Evolutionary conservation across 2,329 filamentous ascomycete genomes (phyloP).

Genomic region (Tolypocladium paradoxum): DNA sequence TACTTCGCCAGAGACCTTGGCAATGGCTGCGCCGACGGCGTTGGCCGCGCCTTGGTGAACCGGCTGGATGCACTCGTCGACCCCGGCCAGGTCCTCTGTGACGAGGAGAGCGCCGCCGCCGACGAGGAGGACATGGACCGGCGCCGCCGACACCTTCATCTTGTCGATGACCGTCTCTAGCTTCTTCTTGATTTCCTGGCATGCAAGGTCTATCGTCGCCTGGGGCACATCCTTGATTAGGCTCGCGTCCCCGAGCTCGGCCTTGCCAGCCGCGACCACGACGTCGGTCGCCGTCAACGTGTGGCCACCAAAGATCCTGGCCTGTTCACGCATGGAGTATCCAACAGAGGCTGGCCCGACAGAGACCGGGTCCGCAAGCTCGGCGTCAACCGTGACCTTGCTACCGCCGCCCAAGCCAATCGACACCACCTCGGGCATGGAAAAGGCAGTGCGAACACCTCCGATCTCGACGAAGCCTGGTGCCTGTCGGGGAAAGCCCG

Average conservation of each 20-base stretch:
- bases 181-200: conserved; percentile 29
- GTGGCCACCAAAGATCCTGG: conserved; percentile 41
- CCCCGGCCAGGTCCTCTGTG: conserved; percentile 35
- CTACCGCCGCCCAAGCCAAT: conserved; percentile 47
- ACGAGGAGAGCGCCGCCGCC: conserved; percentile 46
- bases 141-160: conserved; percentile 44
- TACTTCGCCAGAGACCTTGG: conserved; percentile 40
- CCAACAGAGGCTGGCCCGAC: conserved; percentile 50
- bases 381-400: conserved; percentile 14
- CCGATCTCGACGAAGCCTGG: conserved; percentile 46
- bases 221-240: conserved; percentile 16
- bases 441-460: conserved; percentile 48
- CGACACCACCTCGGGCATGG: conserved; percentile 43
- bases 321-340: conserved; percentile 34
- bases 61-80: conserved; percentile 38
- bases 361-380: conserved; percentile 20
- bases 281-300: conserved; percentile 44
- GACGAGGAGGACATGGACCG: conserved; percentile 42
- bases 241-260: conserved; percentile 16
- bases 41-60: conserved; percentile 45
- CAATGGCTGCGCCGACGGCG: conserved; percentile 49
- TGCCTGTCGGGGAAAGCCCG: conserved; percentile 49
- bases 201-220: conserved; percentile 10
- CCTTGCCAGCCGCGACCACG: conserved; percentile 25
- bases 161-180: conserved; percentile 42